Percentiles rank a stretch among this genome's conserved stretches.
These are phyloP conservation scores for Xanthoparmelia taractica DNA, from an alignment of 495 filamentous ascomycete species.

Conservation along the genomic window DNA sequence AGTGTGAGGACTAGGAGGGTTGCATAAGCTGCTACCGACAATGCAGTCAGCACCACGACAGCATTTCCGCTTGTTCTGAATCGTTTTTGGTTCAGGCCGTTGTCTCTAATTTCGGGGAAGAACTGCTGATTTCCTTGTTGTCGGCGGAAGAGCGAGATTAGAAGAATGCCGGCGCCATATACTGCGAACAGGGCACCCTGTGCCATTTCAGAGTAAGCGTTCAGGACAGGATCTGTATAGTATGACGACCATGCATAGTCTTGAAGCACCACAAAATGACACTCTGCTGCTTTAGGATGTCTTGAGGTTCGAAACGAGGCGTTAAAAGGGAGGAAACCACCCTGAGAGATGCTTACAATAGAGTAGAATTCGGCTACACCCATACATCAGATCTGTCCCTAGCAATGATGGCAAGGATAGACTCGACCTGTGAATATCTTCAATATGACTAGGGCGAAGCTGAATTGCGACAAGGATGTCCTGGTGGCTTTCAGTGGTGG, in stretches of 20 bases:
- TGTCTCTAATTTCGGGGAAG: slow-evolving; percentile 66
- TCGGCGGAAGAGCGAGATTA: slow-evolving; percentile 71
- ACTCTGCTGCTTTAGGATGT: background rate
- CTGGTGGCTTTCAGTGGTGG: background rate
- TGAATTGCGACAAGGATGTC: slow-evolving; percentile 88
- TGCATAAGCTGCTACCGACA: slow-evolving; percentile 76
- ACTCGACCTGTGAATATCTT: slow-evolving; percentile 96
- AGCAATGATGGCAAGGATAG: slow-evolving; percentile 41
- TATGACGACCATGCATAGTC: background rate
- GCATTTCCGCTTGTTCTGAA: slow-evolving; percentile 80
- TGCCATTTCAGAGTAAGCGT: background rate
- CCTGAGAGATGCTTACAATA: slow-evolving; percentile 1
- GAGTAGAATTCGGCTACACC: slow-evolving; percentile 14
- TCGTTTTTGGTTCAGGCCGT: slow-evolving; percentile 60
- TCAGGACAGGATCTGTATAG: background rate
- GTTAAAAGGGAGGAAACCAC: background rate
- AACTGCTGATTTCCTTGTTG: slow-evolving; percentile 91
- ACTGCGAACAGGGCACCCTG: slow-evolving; percentile 69
- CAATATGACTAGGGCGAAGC: slow-evolving; percentile 85
- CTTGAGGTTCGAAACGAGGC: background rate
- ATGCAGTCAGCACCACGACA: slow-evolving; percentile 70
- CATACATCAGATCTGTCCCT: background rate
- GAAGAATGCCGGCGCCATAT: slow-evolving; percentile 77
- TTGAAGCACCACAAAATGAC: background rate
- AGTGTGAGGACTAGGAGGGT: slow-evolving; percentile 70